These are phyloP conservation scores for Botrytis squamosa DNA, from an alignment of 2,329 filamentous ascomycete species.

Conservation along the genomic window DNA sequence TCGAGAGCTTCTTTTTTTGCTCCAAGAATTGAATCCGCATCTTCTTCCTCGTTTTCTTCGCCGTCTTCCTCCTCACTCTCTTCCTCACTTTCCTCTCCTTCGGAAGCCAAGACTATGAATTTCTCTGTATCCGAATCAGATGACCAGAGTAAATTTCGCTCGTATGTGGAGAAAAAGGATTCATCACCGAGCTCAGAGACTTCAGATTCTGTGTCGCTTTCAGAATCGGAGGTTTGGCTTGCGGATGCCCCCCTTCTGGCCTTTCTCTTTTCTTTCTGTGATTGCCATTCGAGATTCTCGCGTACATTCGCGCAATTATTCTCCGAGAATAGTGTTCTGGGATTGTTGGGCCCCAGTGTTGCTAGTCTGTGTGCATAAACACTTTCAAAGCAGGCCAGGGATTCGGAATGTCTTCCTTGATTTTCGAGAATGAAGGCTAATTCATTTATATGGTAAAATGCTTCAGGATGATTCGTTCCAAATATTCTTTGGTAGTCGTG, in stretches of 20 bases:
- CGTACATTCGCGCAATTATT: not conserved
- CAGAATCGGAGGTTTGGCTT: not conserved
- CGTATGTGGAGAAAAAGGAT: not conserved
- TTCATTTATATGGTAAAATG: no score
- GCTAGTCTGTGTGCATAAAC: accelerated
- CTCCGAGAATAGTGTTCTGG: no score
- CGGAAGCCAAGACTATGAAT: not conserved
- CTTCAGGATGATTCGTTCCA: no score
- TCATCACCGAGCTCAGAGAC: not conserved
- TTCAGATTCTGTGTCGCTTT: not conserved
- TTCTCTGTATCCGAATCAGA: not conserved
- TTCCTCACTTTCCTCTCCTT: no score
- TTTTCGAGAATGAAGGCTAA: accelerated
- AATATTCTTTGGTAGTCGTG: not conserved
- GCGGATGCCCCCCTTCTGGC: not conserved
- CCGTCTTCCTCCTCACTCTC: accelerated
- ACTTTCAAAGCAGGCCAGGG: no score
- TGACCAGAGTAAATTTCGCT: not conserved
- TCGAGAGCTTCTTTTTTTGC: no score
- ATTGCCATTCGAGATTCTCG: not conserved
- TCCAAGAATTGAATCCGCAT: not conserved
- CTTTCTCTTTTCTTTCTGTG: not conserved
- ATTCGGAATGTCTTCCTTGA: not conserved
- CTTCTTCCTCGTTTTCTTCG: no score
- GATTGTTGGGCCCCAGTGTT: not conserved